Evolutionary conservation across 2,329 filamentous ascomycete genomes (phyloP), one percentile per base, ranked within the genome.

Genomic region (Microcyclospora pomicola): DNA sequence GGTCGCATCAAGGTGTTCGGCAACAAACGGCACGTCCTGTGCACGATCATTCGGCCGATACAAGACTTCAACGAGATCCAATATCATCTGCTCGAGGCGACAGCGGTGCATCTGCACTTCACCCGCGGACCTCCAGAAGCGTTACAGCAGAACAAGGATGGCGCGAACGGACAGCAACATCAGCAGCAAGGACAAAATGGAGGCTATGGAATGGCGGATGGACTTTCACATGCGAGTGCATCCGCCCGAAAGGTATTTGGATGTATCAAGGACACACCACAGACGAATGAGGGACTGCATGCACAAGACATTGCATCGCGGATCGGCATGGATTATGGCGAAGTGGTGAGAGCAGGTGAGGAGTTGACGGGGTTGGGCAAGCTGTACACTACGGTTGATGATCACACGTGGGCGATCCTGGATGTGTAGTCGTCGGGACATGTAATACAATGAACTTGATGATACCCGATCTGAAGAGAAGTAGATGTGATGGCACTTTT

Each of bases 361-460:
- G 86, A 96, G 61, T 61, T 98, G 53, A 61, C 85, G 32, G 68
- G 68, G 2, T 63, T 74, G 39, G 84, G 86, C 24, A 56, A 84
- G 50, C 83, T 94, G 47, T 98, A 85, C 63, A 84, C 85, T 19
- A 98, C 92, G 9, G 72, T 93, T 40, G 86, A 96, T 61, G 88
- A 96, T 53, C 73, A 83, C 60, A 96, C 88, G 1, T 96, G 83
- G 80, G 84, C 85, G 32, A 67, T 93, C 45, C 66, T 95, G 43
- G 83, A 92, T 42, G 74, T 70, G 45, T 78, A 58, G 14, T 31
- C 4, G 30, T n/a, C 30, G 9, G 14, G 30, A 31, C 30, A 15
- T 31, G 30, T 31, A 31, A 15, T 15, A 9, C 14, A 31, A 15
- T 31, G 30, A 24, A 24, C 19, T 24, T 24, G 19, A 24, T 24